phyloP scores from a whole-genome alignment of 306 rosid species.

The Ceratonia siliqua region DNA sequence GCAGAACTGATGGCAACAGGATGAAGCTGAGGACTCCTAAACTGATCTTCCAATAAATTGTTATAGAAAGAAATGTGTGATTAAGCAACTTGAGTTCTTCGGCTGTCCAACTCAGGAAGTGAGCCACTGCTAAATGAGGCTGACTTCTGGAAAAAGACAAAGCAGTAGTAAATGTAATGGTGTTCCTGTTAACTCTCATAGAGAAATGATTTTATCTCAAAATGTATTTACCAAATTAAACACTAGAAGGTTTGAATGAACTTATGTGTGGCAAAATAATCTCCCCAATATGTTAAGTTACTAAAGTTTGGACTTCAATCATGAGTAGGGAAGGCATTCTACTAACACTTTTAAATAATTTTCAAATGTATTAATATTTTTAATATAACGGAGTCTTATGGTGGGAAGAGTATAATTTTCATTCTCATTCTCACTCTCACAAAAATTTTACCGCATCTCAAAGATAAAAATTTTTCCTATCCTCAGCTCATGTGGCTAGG shows the following conservation, averaged over 20 bases:
- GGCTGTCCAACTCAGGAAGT: constrained; percentile 8
- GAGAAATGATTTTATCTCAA: neutral
- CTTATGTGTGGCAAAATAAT: neutral
- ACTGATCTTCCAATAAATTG: constrained; percentile 14
- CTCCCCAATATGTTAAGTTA: too few relatives aligned
- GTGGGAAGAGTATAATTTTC: too few relatives aligned
- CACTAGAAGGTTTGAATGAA: neutral
- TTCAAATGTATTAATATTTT: too few relatives aligned
- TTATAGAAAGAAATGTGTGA: constrained; percentile 14
- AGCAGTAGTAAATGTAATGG: neutral
- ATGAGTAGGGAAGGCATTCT: too few relatives aligned
- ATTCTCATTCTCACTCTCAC: too few relatives aligned
- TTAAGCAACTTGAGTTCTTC: constrained; percentile 36
- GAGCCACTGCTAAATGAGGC: constrained; percentile 26
- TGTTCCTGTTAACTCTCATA: neutral
- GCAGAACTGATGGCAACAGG: neutral
- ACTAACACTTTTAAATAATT: too few relatives aligned
- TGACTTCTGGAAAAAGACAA: neutral
- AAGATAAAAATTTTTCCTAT: too few relatives aligned
- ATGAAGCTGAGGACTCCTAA: constrained; percentile 15
- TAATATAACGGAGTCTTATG: too few relatives aligned
- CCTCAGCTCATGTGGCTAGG: too few relatives aligned
- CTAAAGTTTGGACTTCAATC: neutral
- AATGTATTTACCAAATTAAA: neutral
- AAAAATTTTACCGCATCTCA: too few relatives aligned